Percentiles rank a stretch among this genome's conserved stretches.
phyloP scores from a whole-genome alignment of 306 rosid species.

The Crataegus laevigata region DNA sequence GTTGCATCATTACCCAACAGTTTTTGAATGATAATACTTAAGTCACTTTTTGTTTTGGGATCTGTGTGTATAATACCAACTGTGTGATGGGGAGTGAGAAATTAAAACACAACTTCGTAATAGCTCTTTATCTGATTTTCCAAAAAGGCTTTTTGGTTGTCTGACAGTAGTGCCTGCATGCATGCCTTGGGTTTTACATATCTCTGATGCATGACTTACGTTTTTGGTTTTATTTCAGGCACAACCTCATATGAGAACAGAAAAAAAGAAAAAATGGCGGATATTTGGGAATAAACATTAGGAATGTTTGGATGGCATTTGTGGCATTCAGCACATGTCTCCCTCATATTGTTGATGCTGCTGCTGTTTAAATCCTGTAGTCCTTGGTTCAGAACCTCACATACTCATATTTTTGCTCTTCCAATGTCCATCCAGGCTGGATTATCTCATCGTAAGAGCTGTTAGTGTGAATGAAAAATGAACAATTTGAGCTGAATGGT shows the following conservation, averaged over 20 bases:
- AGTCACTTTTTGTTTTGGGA: not conserved
- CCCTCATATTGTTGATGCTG: not conserved
- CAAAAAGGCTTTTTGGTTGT: not conserved
- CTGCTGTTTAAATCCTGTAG: not conserved
- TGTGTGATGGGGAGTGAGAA: not conserved
- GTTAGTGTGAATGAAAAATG: no score
- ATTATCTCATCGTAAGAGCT: not conserved
- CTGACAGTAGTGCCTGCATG: not conserved
- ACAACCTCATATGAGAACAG: slow-evolving; percentile 44
- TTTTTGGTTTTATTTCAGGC: slow-evolving; percentile 30
- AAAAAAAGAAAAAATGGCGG: slow-evolving; percentile 86
- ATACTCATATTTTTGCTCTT: not conserved
- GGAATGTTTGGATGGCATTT: slow-evolving; percentile 8
- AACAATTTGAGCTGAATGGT: no score
- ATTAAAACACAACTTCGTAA: not conserved
- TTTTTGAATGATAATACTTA: not conserved
- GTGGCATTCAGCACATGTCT: not conserved
- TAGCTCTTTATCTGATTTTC: not conserved
- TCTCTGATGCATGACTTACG: slow-evolving; percentile 1
- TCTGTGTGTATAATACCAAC: not conserved
- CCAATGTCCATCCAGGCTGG: not conserved
- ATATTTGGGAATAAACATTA: slow-evolving; percentile 59
- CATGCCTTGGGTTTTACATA: not conserved
- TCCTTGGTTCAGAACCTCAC: slow-evolving; percentile 7
- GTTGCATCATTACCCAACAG: not conserved